A percentile compares a stretch with the other conserved stretches of the same genome.
Evolutionary conservation across 176 grass and related monocot genomes (phyloP).

Genomic region (Stipa capillata): DNA sequence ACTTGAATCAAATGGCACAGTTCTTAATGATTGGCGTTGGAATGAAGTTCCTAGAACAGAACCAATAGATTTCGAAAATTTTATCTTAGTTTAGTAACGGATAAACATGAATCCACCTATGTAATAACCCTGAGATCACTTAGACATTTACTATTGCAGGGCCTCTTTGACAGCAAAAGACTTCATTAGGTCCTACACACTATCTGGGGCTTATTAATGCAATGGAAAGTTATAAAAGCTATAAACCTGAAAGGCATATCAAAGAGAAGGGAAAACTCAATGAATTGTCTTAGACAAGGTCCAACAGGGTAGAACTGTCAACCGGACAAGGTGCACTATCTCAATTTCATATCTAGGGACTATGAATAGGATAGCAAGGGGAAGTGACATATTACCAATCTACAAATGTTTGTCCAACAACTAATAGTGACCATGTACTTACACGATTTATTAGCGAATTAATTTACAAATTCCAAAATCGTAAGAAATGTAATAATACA

Average conservation of each 20-base stretch:
- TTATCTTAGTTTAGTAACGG: not conserved
- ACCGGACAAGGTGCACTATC: not conserved
- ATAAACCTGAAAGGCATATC: not conserved
- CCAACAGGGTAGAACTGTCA: not conserved
- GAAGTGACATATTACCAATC: not conserved
- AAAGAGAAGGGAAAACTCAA: not conserved
- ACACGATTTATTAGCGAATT: not conserved
- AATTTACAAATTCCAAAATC: not conserved
- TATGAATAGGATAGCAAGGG: not conserved
- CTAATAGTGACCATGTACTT: not conserved
- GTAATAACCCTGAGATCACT: not conserved
- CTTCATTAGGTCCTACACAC: not conserved
- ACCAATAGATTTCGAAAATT: not conserved
- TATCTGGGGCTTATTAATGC: not conserved
- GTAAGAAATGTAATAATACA: not conserved
- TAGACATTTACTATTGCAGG: not conserved
- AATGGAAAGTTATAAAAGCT: not conserved
- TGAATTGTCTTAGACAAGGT: not conserved
- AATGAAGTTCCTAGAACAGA: not conserved
- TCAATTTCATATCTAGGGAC: not conserved
- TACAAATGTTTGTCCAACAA: not conserved
- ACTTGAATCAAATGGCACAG: not conserved
- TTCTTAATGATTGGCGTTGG: not conserved
- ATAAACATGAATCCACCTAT: not conserved
- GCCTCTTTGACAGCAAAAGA: not conserved